Evolutionary conservation across 2,329 filamentous ascomycete genomes (phyloP).

Genomic region (Aspergillus oerlinghausenensis): DNA sequence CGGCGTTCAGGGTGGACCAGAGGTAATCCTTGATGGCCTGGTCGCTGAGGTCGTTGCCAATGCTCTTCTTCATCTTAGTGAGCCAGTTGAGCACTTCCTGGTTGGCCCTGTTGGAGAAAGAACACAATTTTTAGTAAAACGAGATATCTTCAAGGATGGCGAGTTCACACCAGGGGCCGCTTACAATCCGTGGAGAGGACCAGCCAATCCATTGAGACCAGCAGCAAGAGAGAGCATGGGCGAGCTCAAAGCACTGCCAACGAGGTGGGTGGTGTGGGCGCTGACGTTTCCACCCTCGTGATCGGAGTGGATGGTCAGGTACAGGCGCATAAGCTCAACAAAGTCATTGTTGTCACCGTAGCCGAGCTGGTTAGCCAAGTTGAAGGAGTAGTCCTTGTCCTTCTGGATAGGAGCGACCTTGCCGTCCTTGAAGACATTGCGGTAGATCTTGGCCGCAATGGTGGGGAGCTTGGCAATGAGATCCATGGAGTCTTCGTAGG

Average conservation of each 20-base stretch:
- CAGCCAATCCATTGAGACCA: slow-evolving; percentile 95
- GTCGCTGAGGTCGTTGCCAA: slow-evolving; percentile 94
- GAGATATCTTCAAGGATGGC: neutral
- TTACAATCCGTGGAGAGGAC: slow-evolving; percentile 88
- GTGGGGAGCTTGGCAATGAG: slow-evolving; percentile 98
- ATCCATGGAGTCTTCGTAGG: slow-evolving; percentile 99
- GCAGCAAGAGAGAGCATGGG: slow-evolving; percentile 95
- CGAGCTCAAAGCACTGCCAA: slow-evolving; percentile 93
- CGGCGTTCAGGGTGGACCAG: slow-evolving; percentile 92
- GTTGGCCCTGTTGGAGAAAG: slow-evolving; percentile 60
- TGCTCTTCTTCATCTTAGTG: slow-evolving; percentile 92
- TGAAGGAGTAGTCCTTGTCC: slow-evolving; percentile 99
- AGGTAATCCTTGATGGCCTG: slow-evolving; percentile 97
- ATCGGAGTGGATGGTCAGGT: slow-evolving; percentile 99
- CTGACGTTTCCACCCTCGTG: slow-evolving; percentile 99
- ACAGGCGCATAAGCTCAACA: slow-evolving; percentile 95
- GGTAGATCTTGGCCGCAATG: slow-evolving; percentile 98
- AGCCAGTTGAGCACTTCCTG: slow-evolving; percentile 99
- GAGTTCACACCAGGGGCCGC: slow-evolving; percentile 10
- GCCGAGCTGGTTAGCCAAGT: slow-evolving; percentile 99
- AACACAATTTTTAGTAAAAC: slow-evolving; percentile 14
- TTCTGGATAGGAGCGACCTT: slow-evolving; percentile 95
- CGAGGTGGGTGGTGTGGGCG: slow-evolving; percentile 97
- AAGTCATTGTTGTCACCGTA: slow-evolving; percentile 95
- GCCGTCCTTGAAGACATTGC: slow-evolving; percentile 99